Conservation (phyloP, 1,284 basidiomycete genomes). For the Cutaneotrichosporon cavernicola region DNA sequence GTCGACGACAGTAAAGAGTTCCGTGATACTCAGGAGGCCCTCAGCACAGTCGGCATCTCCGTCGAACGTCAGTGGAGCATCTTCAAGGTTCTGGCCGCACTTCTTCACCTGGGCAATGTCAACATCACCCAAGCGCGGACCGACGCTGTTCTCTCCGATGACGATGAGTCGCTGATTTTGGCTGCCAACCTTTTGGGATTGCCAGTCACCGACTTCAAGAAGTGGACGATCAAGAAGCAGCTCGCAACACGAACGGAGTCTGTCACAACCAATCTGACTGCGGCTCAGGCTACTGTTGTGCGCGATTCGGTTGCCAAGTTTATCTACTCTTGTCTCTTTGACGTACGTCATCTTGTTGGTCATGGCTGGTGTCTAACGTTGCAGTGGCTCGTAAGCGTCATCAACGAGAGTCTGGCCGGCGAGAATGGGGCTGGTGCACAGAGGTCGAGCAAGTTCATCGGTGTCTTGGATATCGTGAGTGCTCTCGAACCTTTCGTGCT, state of each 20-base stretch:
- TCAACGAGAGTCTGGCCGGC: conserved; percentile 92
- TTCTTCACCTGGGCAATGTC: conserved; percentile 96
- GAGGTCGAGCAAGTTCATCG: conserved; percentile 94
- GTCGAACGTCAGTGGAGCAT: conserved; percentile 98
- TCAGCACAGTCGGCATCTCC: conserved; percentile 94
- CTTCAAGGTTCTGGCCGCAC: conserved; percentile 86
- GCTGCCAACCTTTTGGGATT: conserved; percentile 89
- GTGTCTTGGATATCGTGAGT: conserved; percentile 76
- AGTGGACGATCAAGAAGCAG: conserved; percentile 98
- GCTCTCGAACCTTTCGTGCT: neutral
- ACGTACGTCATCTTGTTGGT: conserved; percentile 35
- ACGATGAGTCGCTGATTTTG: conserved; percentile 74
- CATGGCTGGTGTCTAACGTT: neutral
- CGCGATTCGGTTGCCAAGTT: conserved; percentile 97
- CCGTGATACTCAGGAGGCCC: conserved; percentile 83
- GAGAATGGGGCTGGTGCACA: conserved; percentile 71
- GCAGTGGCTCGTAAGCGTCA: conserved; percentile 92
- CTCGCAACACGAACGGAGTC: conserved; percentile 92
- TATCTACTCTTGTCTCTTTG: conserved; percentile 96
- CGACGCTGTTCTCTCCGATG: conserved; percentile 81
- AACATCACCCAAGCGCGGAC: conserved; percentile 77
- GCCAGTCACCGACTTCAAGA: conserved; percentile 90
- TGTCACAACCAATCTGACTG: conserved; percentile 83
- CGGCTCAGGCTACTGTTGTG: conserved; percentile 89
- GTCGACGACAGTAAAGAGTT: conserved; percentile 98